These are phyloP conservation scores for Rubia occidens DNA, from an alignment of 305 asterid species.

Conservation along the genomic window DNA sequence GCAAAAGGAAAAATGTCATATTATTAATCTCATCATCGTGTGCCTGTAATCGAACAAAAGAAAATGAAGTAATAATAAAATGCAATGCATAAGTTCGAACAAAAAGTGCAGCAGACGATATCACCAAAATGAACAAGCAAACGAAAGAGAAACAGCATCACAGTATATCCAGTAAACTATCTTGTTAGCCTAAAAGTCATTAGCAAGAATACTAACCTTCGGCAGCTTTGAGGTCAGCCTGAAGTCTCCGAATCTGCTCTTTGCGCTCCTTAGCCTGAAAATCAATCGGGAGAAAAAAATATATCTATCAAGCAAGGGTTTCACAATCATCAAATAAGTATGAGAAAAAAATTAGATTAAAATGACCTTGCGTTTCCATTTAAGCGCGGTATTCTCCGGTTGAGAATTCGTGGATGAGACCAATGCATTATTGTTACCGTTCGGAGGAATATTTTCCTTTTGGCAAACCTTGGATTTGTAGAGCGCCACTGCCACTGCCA, in stretches of 20 bases:
- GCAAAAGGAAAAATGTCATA: constrained; percentile 5
- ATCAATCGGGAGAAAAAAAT: not conserved
- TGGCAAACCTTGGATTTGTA: constrained; percentile 4
- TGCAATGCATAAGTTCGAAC: not conserved
- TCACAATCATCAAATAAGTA: not conserved
- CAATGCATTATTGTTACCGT: not conserved
- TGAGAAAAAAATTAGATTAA: not conserved
- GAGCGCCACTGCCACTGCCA: constrained; percentile 6
- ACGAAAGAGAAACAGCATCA: not conserved
- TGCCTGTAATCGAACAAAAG: constrained; percentile 38
- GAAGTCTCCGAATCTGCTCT: too few relatives aligned
- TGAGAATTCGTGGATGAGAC: not conserved
- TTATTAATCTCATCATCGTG: constrained; percentile 87
- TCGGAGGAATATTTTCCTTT: not conserved
- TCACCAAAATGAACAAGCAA: not conserved
- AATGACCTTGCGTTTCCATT: constrained; percentile 10
- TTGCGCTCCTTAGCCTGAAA: too few relatives aligned
- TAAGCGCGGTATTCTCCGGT: not conserved
- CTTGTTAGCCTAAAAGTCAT: too few relatives aligned
- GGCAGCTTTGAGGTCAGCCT: too few relatives aligned
- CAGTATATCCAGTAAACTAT: not conserved
- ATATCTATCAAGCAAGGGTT: not conserved
- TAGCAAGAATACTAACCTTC: too few relatives aligned
- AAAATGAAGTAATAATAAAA: constrained; percentile 2
- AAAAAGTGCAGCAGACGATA: not conserved